Base-by-base conservation (phyloP, 2,329 filamentous ascomycete species). In the Geosmithia putterillii region DNA sequence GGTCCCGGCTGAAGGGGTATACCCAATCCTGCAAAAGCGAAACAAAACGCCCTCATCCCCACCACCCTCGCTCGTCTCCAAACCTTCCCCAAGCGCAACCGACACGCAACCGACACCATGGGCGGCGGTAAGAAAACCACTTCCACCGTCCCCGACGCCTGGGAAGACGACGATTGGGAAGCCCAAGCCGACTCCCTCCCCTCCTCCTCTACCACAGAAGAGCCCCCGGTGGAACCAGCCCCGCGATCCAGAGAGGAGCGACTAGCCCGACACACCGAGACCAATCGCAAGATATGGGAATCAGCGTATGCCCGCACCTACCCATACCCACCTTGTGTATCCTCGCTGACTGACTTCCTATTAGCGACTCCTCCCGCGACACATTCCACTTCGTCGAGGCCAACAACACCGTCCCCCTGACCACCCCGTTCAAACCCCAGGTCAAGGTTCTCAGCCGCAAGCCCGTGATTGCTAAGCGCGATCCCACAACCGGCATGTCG, bases 151-250 rank as follows among this genome's bases (percentile, higher is more conserved):
- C 81, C 84, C 34, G 78, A 88, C 59, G 89, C 87, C 18, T 95
- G 90, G 90, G 87, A 90, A 28, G 74, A 94, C 53, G 84, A 92
- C 53, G 86, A 95, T 56, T 96, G 89, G 88, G 86, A 90, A 59
- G 65, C 69, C 6, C 74, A 83, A 57, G 86, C 84, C 45, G 87
- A n/a, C n/a, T n/a, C n/a, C n/a, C n/a, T n/a, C n/a, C n/a, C n/a
- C n/a, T n/a, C n/a, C n/a, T n/a, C n/a, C n/a, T n/a, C n/a, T n/a
- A n/a, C n/a, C n/a, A n/a, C n/a, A n/a, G n/a, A n/a, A n/a, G n/a
- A n/a, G n/a, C n/a, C n/a, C n/a, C n/a, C 55, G 32, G 54, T 54
- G 42, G 56, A 60, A 17, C 62, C 64, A 51, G 59, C 59, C 39
- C 61, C 61, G 38, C 60, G 87, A 46, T 80, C 77, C 50, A 88